A percentile compares a stretch with the other conserved stretches of the same genome.
phyloP scores from a whole-genome alignment of 2,329 filamentous ascomycete species.

The Ophiostoma novo-ulmi region DNA sequence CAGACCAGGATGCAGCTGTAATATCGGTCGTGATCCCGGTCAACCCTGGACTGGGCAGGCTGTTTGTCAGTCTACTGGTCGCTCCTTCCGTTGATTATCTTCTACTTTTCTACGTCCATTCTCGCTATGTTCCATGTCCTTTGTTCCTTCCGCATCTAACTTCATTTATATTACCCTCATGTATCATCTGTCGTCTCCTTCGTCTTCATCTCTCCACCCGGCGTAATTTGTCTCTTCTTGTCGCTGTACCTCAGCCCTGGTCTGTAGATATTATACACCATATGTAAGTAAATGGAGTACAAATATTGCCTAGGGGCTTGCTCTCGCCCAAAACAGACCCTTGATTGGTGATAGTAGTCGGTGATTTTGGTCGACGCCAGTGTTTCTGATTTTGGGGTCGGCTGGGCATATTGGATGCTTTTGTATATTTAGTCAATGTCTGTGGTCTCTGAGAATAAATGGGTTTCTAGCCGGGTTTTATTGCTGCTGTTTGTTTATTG shows the following conservation, averaged over 20 bases:
- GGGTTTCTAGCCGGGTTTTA: background rate
- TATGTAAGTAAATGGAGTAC: background rate
- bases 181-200: background rate
- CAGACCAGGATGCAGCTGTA: conserved; percentile 6
- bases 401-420: background rate
- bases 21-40: conserved; percentile 9
- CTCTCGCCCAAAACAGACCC: background rate
- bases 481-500: background rate
- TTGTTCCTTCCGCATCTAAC: background rate
- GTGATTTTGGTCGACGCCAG: conserved; percentile 8
- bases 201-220: background rate
- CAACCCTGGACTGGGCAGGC: background rate
- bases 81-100: background rate
- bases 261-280: background rate
- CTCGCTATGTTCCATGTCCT: background rate
- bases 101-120: background rate
- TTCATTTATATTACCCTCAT: background rate
- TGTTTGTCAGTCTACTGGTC: background rate
- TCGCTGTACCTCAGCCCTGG: conserved; percentile 4
- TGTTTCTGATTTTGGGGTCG: background rate
- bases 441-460: background rate
- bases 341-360: background rate
- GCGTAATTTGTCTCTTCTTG: background rate
- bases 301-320: background rate
- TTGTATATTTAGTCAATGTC: background rate